Base-by-base conservation (phyloP, 768 basidiomycete genomes). In the Collybiopsis luxurians region DNA sequence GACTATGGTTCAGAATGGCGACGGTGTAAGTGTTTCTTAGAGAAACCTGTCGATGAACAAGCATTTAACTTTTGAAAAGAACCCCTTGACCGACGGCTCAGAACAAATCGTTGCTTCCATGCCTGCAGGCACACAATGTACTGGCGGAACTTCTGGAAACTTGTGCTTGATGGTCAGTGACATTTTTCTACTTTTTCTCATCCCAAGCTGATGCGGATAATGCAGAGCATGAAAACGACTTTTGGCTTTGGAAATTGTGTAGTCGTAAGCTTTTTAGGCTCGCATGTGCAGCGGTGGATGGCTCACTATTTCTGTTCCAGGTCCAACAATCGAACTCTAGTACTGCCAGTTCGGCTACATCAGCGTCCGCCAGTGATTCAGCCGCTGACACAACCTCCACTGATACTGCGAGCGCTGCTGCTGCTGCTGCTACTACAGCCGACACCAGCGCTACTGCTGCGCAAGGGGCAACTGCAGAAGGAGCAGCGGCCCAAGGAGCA, bases 191-290 rank as follows among this genome's bases (percentile, higher is more conserved):
- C 19, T 48, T 27, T 30, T 7, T 27, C 6, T 48, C 19, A 9
- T 48, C 10, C 4, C 21, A 28, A 48, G 9, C 26, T 24, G 26
- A 15, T 9, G 9, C 6, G 4, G 9, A 21, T 48, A 10, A 34
- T 34, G 31, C 27, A 48, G 47, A 21, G 19, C 57, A 66, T 73
- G 57, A 66, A 47, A 12, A 72, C 71, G 12, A 64, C 67, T n/a
- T 65, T 64, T 17, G 69, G 71, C 23, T 73, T 73, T 61, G 73
- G 73, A 39, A 74, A 73, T 64, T 74, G 73, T 48, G 67, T 66
- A 34, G 69, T 65, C 17, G 69, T 34, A 13, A 34, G 31, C 13
- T 34, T 13, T 34, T 6, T 13, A 6, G 31, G 31, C 13, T 13
- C 31, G 31, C 31, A 34, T 34, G 13, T 34, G 31, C 13, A 34